phyloP scores from a whole-genome alignment of 805 yeast genomes.

The Schizosaccharomyces japonicus region DNA sequence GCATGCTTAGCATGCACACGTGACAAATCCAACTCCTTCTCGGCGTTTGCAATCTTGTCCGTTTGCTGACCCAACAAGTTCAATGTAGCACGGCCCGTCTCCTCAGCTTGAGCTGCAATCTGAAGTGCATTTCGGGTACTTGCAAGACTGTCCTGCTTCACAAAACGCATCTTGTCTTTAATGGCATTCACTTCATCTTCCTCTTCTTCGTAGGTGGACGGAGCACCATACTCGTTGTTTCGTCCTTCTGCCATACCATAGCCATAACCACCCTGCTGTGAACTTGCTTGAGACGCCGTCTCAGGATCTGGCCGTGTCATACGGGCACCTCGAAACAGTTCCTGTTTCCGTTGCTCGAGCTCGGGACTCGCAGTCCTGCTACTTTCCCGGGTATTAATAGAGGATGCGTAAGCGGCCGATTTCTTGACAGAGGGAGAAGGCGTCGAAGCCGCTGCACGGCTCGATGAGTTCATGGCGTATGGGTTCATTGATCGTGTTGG shows the following conservation, averaged over 20 bases:
- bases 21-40: slow-evolving; percentile 50
- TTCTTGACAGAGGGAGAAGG: too few species aligned
- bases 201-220: slow-evolving; percentile 23
- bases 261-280: too few species aligned
- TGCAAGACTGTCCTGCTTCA: slow-evolving; percentile 67
- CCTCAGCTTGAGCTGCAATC: slow-evolving; percentile 48
- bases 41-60: slow-evolving; percentile 59
- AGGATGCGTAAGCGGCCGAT: too few species aligned
- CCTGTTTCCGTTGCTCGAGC: too few species aligned
- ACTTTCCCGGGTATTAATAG: too few species aligned
- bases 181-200: slow-evolving; percentile 78
- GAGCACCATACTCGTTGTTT: background rate
- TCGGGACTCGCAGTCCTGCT: too few species aligned
- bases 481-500: too few species aligned
- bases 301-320: background rate
- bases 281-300: too few species aligned
- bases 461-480: too few species aligned
- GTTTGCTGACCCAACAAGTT: slow-evolving; percentile 90
- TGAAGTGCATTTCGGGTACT: slow-evolving; percentile 64
- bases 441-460: too few species aligned
- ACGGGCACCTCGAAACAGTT: slow-evolving; percentile 1
- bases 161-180: slow-evolving; percentile 57
- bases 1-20: slow-evolving; percentile 64
- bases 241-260: background rate
- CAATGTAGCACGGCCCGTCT: slow-evolving; percentile 53